These are phyloP conservation scores for Lasiodiplodia sp. DNA, from an alignment of 2,329 filamentous ascomycete species.

Conservation along the genomic window DNA sequence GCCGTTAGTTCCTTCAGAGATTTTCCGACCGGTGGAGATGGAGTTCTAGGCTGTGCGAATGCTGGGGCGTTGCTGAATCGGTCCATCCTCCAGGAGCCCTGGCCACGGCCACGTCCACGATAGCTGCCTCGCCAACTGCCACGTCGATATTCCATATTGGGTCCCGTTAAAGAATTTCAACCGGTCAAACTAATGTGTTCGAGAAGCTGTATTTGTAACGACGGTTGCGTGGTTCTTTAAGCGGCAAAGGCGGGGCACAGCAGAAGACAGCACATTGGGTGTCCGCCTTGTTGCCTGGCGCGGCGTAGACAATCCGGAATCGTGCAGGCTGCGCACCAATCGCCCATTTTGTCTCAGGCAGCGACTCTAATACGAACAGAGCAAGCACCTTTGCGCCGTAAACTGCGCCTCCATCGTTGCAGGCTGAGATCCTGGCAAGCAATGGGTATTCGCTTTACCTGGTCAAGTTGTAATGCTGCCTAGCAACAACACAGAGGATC, in stretches of 20 bases:
- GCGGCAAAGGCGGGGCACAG: conserved; percentile 5
- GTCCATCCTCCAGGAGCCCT: conserved; percentile 34
- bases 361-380: neutral
- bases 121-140: conserved; percentile 39
- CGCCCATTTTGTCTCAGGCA: neutral
- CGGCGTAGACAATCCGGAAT: neutral
- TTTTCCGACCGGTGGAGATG: conserved; percentile 42
- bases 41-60: conserved; percentile 21
- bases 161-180: neutral
- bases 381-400: neutral
- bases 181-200: neutral
- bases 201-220: neutral
- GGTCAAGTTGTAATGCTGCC: neutral
- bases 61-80: neutral
- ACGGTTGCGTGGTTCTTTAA: neutral
- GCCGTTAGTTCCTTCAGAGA: conserved; percentile 36
- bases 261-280: neutral
- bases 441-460: neutral
- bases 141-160: conserved; percentile 13
- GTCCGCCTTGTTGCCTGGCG: conserved; percentile 16
- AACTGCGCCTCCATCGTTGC: neutral
- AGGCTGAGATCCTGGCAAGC: neutral
- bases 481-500: neutral
- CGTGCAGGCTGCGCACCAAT: conserved; percentile 1
- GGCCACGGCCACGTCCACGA: conserved; percentile 33